Conservation (phyloP, 163 green algal species). For the Volvox carteri region DNA sequence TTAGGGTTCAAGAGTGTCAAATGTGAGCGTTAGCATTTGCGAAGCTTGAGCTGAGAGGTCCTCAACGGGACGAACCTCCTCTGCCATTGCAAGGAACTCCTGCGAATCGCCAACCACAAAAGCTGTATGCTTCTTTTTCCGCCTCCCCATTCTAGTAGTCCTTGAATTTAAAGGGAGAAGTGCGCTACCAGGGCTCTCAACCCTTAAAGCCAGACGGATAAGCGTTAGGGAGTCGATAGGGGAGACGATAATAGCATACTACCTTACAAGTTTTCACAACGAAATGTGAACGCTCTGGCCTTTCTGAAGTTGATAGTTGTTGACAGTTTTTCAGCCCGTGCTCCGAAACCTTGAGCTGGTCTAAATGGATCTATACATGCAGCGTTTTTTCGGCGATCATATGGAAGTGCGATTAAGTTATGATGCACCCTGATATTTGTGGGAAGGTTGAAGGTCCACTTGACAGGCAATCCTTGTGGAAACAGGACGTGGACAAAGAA, state of each 20-base stretch:
- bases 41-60: background rate
- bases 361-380: background rate
- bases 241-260: background rate
- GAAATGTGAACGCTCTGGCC: background rate
- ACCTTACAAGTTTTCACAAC: background rate
- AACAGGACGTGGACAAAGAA: background rate
- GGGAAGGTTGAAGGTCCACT: background rate
- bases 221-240: background rate
- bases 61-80: background rate
- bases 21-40: background rate
- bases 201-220: background rate
- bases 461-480: background rate
- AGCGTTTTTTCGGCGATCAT: background rate
- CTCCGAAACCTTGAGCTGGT: background rate
- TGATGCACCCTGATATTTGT: background rate
- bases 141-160: constrained; percentile 2
- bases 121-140: background rate
- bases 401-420: background rate
- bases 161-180: background rate
- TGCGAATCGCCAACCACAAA: constrained; percentile 18
- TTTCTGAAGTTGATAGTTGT: background rate
- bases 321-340: background rate
- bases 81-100: background rate
- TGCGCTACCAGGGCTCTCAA: background rate
- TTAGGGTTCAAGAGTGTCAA: background rate